Percentiles rank a stretch among this genome's conserved stretches.
Conservation (phyloP, 2,329 filamentous ascomycete genomes). For the Botrytis porri region DNA sequence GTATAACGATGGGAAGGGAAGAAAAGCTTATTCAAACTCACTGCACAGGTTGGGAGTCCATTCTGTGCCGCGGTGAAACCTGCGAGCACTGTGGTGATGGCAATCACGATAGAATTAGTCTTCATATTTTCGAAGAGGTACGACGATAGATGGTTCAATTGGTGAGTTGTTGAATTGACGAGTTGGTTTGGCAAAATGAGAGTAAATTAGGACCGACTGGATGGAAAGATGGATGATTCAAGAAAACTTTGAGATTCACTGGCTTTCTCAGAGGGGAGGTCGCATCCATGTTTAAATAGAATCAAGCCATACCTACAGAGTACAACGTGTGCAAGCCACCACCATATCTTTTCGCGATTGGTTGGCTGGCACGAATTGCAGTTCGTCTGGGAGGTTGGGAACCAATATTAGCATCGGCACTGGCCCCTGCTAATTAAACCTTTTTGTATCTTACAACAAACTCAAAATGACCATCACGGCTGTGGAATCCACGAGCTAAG, state of each 20-base stretch:
- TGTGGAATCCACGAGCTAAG: neutral
- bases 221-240: neutral
- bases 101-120: constrained; percentile 29
- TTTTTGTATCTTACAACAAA: neutral
- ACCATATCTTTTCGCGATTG: neutral
- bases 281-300: constrained; percentile 6
- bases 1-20: neutral
- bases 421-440: neutral
- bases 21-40: constrained; percentile 41
- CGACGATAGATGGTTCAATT: neutral
- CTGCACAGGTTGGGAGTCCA: constrained; percentile 52
- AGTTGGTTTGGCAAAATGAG: neutral
- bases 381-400: neutral
- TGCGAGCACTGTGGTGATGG: constrained; percentile 51
- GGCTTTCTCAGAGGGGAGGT: neutral
- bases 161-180: neutral
- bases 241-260: neutral
- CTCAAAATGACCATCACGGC: neutral
- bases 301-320: neutral
- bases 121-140: constrained; percentile 21
- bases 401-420: neutral
- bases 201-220: neutral
- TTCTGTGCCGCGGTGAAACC: constrained; percentile 52
- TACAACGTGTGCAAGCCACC: neutral
- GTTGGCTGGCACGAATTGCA: neutral